These are phyloP conservation scores for Coemansia sp. DNA, from an alignment of 192 early-diverging fungal species.

Conservation along the genomic window DNA sequence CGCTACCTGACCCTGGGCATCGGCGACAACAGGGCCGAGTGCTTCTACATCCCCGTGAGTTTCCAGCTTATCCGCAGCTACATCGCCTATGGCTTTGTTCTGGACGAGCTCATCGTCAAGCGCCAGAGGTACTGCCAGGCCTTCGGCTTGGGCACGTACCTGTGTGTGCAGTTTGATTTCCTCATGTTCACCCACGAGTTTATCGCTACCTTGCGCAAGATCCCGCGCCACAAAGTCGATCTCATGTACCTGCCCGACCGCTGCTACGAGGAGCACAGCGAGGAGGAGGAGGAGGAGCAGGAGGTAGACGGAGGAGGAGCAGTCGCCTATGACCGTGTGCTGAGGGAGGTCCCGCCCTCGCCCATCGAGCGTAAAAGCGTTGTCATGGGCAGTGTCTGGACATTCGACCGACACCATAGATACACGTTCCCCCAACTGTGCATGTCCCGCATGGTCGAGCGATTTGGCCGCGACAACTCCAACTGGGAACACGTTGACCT, in stretches of 20 bases:
- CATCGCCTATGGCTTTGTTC: slow-evolving; percentile 78
- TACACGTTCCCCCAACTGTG: slow-evolving; percentile 69
- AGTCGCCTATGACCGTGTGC: slow-evolving; percentile 5
- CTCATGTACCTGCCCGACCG: slow-evolving; percentile 48
- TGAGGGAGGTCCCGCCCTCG: slow-evolving; percentile 67
- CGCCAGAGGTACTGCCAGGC: slow-evolving; percentile 85
- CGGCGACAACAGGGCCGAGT: slow-evolving; percentile 89
- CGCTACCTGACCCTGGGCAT: slow-evolving; percentile 84
- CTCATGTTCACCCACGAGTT: slow-evolving; percentile 95
- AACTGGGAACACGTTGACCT: slow-evolving; percentile 80
- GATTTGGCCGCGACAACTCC: slow-evolving; percentile 79
- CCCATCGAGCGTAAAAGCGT: slow-evolving; percentile 82
- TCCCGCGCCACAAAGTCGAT: slow-evolving; percentile 58
- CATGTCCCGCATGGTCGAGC: slow-evolving; percentile 83
- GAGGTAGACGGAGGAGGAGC: too few relatives aligned
- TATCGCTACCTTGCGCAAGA: slow-evolving; percentile 78
- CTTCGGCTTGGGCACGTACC: slow-evolving; percentile 83
- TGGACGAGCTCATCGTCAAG: slow-evolving; percentile 89
- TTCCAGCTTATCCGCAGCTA: slow-evolving; percentile 84
- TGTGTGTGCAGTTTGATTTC: slow-evolving; percentile 89
- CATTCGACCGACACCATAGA: slow-evolving; percentile 61
- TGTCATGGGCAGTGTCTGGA: slow-evolving; percentile 92
- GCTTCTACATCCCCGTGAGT: slow-evolving; percentile 86
- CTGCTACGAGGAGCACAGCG: slow-evolving; percentile 20
- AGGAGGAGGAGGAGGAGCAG: too few relatives aligned